Evolutionary conservation across 352 stramenopile species (phyloP).

Genomic region (Sclerospora graminicola): DNA sequence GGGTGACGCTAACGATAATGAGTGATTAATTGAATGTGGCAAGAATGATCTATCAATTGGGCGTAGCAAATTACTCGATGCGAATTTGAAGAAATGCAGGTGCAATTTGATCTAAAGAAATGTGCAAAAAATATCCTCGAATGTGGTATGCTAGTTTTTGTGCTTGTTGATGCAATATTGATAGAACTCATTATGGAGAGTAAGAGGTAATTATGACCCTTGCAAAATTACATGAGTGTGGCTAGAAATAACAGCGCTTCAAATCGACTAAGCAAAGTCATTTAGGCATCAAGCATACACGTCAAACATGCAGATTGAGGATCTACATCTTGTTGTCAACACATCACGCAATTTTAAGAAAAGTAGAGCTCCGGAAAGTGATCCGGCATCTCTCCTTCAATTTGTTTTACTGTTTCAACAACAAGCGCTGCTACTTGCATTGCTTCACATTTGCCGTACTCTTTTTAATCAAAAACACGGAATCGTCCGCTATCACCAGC

Average conservation of each 20-base stretch:
- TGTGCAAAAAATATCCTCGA: too few species aligned
- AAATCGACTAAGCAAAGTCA: too few species aligned
- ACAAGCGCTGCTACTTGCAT: slow-evolving; percentile 44
- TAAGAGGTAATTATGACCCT: too few species aligned
- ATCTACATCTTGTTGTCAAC: too few species aligned
- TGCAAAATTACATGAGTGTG: too few species aligned
- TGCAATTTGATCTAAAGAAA: too few species aligned
- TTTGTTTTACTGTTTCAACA: slow-evolving; percentile 26
- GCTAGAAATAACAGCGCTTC: too few species aligned
- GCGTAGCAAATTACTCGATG: background rate
- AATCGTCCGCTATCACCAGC: slow-evolving; percentile 34
- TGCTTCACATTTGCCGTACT: slow-evolving; percentile 25
- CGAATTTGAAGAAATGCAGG: background rate
- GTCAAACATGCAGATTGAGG: slow-evolving; percentile 1
- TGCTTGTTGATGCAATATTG: too few species aligned
- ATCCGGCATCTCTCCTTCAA: slow-evolving; percentile 15
- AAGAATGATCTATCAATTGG: background rate
- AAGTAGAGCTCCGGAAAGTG: slow-evolving; percentile 33
- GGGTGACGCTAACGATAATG: slow-evolving; percentile 40
- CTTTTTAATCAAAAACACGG: slow-evolving; percentile 27
- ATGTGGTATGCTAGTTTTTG: too few species aligned
- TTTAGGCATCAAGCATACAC: too few species aligned
- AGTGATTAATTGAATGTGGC: slow-evolving; percentile 6
- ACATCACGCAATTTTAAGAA: slow-evolving; percentile 11
- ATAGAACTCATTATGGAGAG: too few species aligned